Evolutionary conservation across 106 monocot genomes (phyloP), one percentile per base, ranked within the genome.

Genomic region (Dendrobium nobile): DNA sequence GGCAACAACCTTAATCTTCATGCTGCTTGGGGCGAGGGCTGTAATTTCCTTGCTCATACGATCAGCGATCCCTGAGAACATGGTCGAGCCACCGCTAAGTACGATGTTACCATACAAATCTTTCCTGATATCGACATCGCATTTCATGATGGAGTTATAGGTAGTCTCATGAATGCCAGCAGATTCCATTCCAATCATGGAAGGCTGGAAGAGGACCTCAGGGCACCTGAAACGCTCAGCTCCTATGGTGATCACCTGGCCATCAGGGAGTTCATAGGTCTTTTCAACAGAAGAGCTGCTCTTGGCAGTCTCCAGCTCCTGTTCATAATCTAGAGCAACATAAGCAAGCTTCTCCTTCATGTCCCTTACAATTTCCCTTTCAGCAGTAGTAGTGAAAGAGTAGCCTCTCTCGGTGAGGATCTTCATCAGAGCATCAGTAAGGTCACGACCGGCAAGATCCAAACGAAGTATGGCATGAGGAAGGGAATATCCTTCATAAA

Each of bases 331-430:
- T 0, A 83, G 78, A 6, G 83, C 83, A 55, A 83, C 83, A 42
- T 78, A 83, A n/a, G 83, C 83, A 24, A 83, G 83, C 78, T 83
- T 83, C 73, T 83, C 83, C 72, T 83, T 83, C 20, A 83, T 41
- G 42, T 83, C 83, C 22, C 83, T 78, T 15, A 78, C 83, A 73
- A 83, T 83, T 83, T 83, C 83, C 51, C 82, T 43, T 40, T 82
- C 82, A 17, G 82, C 82, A 10, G 82, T 82, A 18, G 82, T 82
- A 47, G 82, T 82, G 82, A 82, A 82, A 7, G 77, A 65, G 28
- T 82, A 82, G 20, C 82, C 82, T 65, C 82, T 75, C 82, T 82
- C 82, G 27, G 82, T 82, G 20, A 82, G 77, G 44, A 82, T 82
- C 77, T 82, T 82, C 82, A 82, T 82, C 58, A 82, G 77, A 28